These are phyloP conservation scores for Solanum gandarillasii DNA, from an alignment of 257 asterid genomes.

Conservation along the genomic window DNA sequence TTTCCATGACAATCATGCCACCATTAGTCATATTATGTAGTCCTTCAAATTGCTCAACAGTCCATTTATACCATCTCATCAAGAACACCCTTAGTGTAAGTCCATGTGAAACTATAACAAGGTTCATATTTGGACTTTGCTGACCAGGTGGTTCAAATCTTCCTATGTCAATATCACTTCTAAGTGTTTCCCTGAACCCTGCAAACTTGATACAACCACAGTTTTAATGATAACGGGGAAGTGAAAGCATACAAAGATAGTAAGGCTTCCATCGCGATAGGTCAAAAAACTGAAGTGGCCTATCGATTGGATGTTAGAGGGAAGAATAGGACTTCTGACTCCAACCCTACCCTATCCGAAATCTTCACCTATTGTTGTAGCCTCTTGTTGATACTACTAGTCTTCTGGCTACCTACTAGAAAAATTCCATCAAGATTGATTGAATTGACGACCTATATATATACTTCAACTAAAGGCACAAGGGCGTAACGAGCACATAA, in stretches of 20 bases:
- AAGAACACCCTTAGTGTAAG: constrained; percentile 47
- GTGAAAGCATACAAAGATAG: background rate
- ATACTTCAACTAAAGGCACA: background rate
- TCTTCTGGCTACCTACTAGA: background rate
- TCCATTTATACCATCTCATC: constrained; percentile 88
- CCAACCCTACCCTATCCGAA: background rate
- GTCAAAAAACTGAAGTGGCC: background rate
- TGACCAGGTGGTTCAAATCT: constrained; percentile 76
- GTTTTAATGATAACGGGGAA: background rate
- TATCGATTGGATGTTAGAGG: background rate
- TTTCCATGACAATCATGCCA: constrained; percentile 53
- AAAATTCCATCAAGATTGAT: background rate
- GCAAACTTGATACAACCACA: background rate
- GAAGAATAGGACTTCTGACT: background rate
- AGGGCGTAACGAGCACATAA: background rate
- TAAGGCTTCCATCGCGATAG: background rate
- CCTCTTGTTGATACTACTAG: background rate
- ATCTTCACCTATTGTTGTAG: background rate
- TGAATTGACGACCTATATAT: background rate
- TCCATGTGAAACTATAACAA: constrained; percentile 62
- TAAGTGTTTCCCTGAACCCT: constrained; percentile 74
- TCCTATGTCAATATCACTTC: constrained; percentile 71
- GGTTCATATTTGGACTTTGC: constrained; percentile 63
- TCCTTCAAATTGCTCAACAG: constrained; percentile 67
- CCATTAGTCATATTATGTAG: constrained; percentile 54